These are phyloP conservation scores for Paraphoma chrysanthemicola DNA, from an alignment of 2,329 filamentous ascomycete genomes.

Conservation along the genomic window DNA sequence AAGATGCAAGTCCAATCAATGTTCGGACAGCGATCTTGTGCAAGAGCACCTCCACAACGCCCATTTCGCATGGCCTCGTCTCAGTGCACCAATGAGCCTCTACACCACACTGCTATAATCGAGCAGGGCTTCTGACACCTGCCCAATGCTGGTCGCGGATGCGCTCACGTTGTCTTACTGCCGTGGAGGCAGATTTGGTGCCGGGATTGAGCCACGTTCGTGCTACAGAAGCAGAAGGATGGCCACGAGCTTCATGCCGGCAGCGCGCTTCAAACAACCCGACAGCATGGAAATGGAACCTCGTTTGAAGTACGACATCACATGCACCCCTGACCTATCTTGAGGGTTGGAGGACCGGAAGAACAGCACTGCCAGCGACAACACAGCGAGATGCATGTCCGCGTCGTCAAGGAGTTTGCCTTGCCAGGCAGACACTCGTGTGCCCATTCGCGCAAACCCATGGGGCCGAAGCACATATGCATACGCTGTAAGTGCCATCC, in stretches of 20 bases:
- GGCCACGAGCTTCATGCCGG: conserved; percentile 26
- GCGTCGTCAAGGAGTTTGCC: neutral
- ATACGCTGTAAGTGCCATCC: neutral
- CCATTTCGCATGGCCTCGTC: conserved; percentile 2
- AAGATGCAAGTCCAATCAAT: conserved; percentile 17
- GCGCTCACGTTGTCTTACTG: conserved; percentile 15
- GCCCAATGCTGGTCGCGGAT: conserved; percentile 24
- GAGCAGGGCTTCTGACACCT: conserved; percentile 12
- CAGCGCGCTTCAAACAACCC: conserved; percentile 14
- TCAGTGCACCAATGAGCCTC: conserved; percentile 10
- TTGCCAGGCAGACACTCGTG: conserved; percentile 3
- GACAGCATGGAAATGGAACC: conserved; percentile 16
- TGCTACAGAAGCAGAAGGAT: conserved; percentile 18
- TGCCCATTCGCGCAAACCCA: neutral
- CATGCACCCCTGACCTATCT: conserved; percentile 20
- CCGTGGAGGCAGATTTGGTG: conserved; percentile 14
- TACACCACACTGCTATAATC: conserved; percentile 9
- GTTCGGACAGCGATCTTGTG: conserved; percentile 22
- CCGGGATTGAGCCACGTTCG: conserved; percentile 32
- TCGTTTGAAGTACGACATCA: conserved; percentile 10
- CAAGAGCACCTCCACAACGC: conserved; percentile 8
- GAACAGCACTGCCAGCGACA: neutral
- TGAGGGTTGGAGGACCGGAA: conserved; percentile 5
- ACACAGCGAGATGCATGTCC: neutral
- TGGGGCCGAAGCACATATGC: neutral